phyloP scores from a whole-genome alignment of 129 eudicot genomes.

The Solidago caesia region DNA sequence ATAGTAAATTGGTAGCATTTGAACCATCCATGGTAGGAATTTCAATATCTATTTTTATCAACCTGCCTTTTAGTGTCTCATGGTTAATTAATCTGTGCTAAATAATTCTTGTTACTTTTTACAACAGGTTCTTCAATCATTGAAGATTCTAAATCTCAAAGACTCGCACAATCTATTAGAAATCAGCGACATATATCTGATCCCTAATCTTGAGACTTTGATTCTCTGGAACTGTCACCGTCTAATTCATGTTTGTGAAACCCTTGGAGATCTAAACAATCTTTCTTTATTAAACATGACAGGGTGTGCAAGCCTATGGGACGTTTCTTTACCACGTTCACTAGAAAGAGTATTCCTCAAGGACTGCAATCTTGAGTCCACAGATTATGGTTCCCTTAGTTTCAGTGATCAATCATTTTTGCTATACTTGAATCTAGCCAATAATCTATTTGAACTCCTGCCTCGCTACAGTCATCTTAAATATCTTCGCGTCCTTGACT shows the following conservation, averaged over 20 bases:
- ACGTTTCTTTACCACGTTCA: conserved; percentile 21
- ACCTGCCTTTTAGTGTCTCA: conserved; percentile 7
- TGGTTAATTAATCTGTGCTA: background rate
- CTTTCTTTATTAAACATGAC: conserved; percentile 32
- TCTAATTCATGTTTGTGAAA: conserved; percentile 26
- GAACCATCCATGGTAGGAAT: conserved; percentile 10
- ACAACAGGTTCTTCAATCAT: conserved; percentile 24
- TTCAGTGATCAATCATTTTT: conserved; percentile 10
- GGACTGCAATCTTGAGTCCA: conserved; percentile 21
- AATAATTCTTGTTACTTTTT: background rate
- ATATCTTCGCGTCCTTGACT: conserved; percentile 29
- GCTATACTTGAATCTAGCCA: conserved; percentile 25
- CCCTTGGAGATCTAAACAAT: conserved; percentile 19
- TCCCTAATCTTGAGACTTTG: conserved; percentile 35
- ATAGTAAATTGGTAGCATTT: conserved; percentile 25
- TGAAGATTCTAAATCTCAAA: conserved; percentile 40
- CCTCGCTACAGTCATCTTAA: conserved; percentile 26
- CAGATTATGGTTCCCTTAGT: conserved; percentile 18
- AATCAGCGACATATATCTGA: background rate
- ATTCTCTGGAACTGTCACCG: conserved; percentile 27
- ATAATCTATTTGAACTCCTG: conserved; percentile 15
- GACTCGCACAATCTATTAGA: conserved; percentile 12
- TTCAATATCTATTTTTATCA: background rate
- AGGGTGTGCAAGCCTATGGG: conserved; percentile 31
- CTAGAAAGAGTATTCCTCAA: conserved; percentile 16